These are phyloP conservation scores for Hsuehochloa calcarea DNA, from an alignment of 176 grass and related monocot genomes.

Conservation along the genomic window DNA sequence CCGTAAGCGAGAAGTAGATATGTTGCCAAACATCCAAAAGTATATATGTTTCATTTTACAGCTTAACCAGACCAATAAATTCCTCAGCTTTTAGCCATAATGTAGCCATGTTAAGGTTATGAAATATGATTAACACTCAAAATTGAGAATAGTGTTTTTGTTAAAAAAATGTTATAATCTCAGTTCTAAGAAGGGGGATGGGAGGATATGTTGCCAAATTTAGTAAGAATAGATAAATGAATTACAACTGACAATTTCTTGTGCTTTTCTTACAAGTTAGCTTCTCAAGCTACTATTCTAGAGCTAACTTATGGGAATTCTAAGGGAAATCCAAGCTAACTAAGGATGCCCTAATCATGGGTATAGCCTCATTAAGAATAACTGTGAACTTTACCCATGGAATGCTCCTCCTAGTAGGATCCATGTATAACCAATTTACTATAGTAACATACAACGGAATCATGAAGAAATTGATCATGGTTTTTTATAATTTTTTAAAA, in stretches of 20 bases:
- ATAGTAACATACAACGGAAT: neutral
- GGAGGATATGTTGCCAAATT: conserved; percentile 15
- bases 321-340: neutral
- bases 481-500: too few species aligned
- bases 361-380: conserved; percentile 4
- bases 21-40: neutral
- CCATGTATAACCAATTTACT: neutral
- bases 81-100: neutral
- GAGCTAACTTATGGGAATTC: neutral
- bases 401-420: conserved; percentile 5
- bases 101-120: neutral
- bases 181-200: neutral
- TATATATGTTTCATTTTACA: neutral
- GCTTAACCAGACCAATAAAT: neutral
- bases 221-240: neutral
- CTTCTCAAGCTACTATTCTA: neutral
- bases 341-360: neutral
- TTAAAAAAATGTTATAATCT: neutral
- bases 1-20: too few species aligned
- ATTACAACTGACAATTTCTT: neutral
- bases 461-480: neutral
- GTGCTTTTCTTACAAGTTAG: neutral
- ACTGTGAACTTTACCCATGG: neutral
- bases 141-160: neutral
- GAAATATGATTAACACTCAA: neutral